Evolutionary conservation across 495 filamentous ascomycete genomes (phyloP), one percentile per base, ranked within the genome.

Genomic region (Talaromyces borbonicus): DNA sequence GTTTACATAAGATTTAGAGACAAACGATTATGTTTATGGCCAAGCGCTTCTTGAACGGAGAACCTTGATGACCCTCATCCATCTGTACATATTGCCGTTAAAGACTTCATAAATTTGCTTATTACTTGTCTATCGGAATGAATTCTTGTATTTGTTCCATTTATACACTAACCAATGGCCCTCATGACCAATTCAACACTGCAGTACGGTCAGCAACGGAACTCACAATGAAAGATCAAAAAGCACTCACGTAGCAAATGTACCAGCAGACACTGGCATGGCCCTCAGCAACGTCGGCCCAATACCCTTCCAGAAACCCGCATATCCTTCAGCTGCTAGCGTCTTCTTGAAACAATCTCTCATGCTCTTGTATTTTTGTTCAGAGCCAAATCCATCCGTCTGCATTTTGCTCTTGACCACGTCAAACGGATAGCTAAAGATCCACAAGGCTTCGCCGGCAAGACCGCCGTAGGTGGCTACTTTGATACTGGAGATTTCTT

Each of bases 331-430:
- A 18, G 64, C 68, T 38, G 75, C 66, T 67, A 76, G 94, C 19
- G 83, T 88, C 77, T 95, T 82, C 52, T 67, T 71, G 63, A 95
- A 94, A 68, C 87, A 92, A 65, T 96, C 88, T 35, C 79, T 75
- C 88, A 95, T 95, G 44, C 65, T 81, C 69, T 67, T 77, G 65
- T 84, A 97, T 56, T 72, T 69, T 75, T 74, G 77, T 46, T 74
- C 62, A 1, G 74, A 73, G 18, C 79, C 78, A 57, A 96, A 88
- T 16, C 86, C 90, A 70, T 98, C 92, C 50, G 80, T 93, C 76
- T 98, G 92, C 90, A 97, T 94, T 79, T 94, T 96, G 65, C 87
- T 94, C 84, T 98, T 98, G 60, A 98, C 68, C 22, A 97, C 92
- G 65, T 98, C 92, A 47, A 98, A 81, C 18, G 92, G 92, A 62